Conservation (phyloP, 2,329 filamentous ascomycete species). For the Fusarium pilosicola region DNA sequence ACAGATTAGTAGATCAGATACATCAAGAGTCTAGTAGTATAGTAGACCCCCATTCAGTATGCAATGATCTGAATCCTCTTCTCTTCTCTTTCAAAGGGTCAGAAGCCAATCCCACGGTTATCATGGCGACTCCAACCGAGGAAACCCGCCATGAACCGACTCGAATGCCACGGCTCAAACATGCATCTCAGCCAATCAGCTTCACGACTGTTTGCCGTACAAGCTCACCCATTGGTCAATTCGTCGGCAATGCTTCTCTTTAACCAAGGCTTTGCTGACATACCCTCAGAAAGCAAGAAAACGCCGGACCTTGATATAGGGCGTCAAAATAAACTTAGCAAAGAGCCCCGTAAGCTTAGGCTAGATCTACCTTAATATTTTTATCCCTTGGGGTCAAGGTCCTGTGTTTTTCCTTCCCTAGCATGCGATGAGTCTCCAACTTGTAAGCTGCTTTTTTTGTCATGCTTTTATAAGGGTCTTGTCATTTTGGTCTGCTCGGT, state of each 20-base stretch:
- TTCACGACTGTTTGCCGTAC: conserved; percentile 13
- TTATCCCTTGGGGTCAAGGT: no score
- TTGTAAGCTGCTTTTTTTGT: conserved; percentile 7
- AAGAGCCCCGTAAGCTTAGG: no score
- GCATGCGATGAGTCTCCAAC: not conserved
- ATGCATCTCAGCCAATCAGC: conserved; percentile 21
- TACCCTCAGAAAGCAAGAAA: not conserved
- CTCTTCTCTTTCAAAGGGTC: not conserved
- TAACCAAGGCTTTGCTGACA: conserved; percentile 43
- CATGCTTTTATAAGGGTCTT: not conserved
- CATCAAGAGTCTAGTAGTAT: not conserved
- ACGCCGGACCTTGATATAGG: no score
- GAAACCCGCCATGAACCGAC: conserved; percentile 47
- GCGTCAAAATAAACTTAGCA: no score
- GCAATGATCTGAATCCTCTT: not conserved
- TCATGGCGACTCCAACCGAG: conserved; percentile 45
- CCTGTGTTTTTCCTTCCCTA: no score
- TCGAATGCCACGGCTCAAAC: conserved; percentile 27
- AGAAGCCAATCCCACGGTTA: conserved; percentile 1
- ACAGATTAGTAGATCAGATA: not conserved
- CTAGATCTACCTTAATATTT: no score
- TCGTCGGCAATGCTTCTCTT: conserved; percentile 39
- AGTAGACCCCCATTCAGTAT: not conserved
- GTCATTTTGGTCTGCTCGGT: not conserved
- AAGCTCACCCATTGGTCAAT: conserved; percentile 46